Evolutionary conservation across 805 yeast species (phyloP), one percentile per base, ranked within the genome.

Genomic region (Schizosaccharomyces lindneri): DNA sequence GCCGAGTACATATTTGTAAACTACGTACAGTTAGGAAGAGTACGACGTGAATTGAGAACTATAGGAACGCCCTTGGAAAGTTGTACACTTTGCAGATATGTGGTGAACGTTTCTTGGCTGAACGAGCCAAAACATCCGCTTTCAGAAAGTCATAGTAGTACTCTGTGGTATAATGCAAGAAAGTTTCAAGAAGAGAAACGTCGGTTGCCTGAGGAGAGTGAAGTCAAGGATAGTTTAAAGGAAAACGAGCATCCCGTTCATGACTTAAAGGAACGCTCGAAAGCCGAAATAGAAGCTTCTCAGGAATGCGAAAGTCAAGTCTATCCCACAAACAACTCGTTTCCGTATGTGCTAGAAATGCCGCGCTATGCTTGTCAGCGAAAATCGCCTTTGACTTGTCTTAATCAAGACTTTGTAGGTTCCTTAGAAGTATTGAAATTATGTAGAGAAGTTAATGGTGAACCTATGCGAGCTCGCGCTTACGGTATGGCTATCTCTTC

Each of bases 401-500:
- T 36, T 13, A 65, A 65, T 17, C 63, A 64, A 32, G 61, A 63
- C 6, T 61, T 65, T 0, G 55, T 62, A 5, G 19, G 29, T 5
- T 27, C 27, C 5, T 48, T 65, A 13, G 55, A 43, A 36, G 31
- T 21, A 24, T 41, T 65, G 3, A 62, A 65, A 46, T 63, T 61
- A 55, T 41, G 63, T 5, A 62, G 66, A 19, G 64, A 64, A 17
- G 62, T 65, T 3, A 62, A 61, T 11, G 61, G 63, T 11, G 62
- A 65, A 64, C 63, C 27, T 11, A 24, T 46, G 41, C 41, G 41
- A 17, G 27, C 51, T 46, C 64, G 67, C 27, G 67, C 67, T 15
- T 65, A 65, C 41, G 63, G 65, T 5, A 46, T 63, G 27, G 67
- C 65, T 2, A 62, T 65, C 13, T 67, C 67, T 9, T 32, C 64